Evolutionary conservation across 2,329 filamentous ascomycete genomes (phyloP).

Genomic region (Penicillium psychrosexuale): DNA sequence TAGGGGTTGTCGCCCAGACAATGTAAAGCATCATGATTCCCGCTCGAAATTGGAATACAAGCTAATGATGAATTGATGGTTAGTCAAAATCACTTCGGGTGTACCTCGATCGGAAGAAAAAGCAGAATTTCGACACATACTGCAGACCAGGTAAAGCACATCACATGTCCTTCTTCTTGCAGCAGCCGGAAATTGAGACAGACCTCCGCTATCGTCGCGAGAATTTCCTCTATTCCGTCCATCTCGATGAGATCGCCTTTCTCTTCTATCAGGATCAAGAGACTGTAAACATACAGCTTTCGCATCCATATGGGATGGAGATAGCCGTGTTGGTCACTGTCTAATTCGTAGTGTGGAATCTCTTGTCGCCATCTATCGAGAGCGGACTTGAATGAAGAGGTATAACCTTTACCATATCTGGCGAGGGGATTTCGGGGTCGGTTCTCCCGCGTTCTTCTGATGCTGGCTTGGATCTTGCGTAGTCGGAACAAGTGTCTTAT

Average conservation of each 20-base stretch:
- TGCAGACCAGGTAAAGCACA: conserved; percentile 32
- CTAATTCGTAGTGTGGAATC: conserved; percentile 26
- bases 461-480: conserved; percentile 29
- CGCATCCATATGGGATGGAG: conserved; percentile 28
- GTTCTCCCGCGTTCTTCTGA: conserved; percentile 21
- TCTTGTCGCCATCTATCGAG: conserved; percentile 28
- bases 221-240: conserved; percentile 25
- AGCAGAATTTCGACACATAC: conserved; percentile 11
- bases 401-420: conserved; percentile 8
- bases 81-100: neutral
- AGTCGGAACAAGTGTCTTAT: conserved; percentile 26
- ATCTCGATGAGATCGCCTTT: conserved; percentile 23
- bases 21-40: conserved; percentile 29
- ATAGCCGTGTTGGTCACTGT: conserved; percentile 23
- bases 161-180: conserved; percentile 29
- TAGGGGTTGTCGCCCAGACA: conserved; percentile 19
- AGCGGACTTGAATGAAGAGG: conserved; percentile 22
- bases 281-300: conserved; percentile 29
- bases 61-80: conserved; percentile 9
- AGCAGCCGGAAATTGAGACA: conserved; percentile 26
- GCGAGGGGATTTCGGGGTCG: conserved; percentile 8
- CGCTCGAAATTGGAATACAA: conserved; percentile 29
- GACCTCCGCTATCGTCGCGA: conserved; percentile 26
- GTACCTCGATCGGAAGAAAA: neutral
- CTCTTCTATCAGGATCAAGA: conserved; percentile 28